Evolutionary conservation across 805 yeast species (phyloP).

Genomic region (Schwanniomyces yamadae): DNA sequence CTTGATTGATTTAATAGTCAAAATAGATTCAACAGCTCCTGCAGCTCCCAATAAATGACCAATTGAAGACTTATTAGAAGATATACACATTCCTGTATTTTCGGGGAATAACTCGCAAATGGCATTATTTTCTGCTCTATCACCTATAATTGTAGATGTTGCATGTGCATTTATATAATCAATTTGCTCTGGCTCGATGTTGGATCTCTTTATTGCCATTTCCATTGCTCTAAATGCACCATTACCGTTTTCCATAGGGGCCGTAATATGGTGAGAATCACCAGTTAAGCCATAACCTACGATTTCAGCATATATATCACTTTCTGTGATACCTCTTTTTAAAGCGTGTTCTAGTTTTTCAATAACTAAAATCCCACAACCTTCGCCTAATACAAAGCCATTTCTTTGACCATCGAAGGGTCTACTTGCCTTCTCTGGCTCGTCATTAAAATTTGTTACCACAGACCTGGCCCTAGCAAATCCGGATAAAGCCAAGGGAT

Average conservation of each 20-base stretch:
- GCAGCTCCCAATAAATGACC: conserved; percentile 97
- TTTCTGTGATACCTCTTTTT: conserved; percentile 50
- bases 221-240: conserved; percentile 87
- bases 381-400: conserved; percentile 95
- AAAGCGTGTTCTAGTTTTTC: conserved; percentile 79
- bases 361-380: conserved; percentile 76
- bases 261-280: conserved; percentile 91
- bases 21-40: conserved; percentile 88
- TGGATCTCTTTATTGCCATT: conserved; percentile 61
- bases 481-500: conserved; percentile 85
- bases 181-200: conserved; percentile 46
- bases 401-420: conserved; percentile 80
- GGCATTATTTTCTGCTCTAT: conserved; percentile 81
- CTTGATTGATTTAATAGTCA: conserved; percentile 66
- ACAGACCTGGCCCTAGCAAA: conserved; percentile 87
- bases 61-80: conserved; percentile 87
- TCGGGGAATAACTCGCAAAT: conserved; percentile 50
- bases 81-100: conserved; percentile 47
- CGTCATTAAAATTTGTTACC: conserved; percentile 58
- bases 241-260: conserved; percentile 77
- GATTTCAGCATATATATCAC: conserved; percentile 72
- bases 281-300: conserved; percentile 88
- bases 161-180: conserved; percentile 96
- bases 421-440: conserved; percentile 67
- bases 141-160: conserved; percentile 89